Evolutionary conservation across 2,329 filamentous ascomycete genomes (phyloP).

Genomic region (Didymella arachidicola): DNA sequence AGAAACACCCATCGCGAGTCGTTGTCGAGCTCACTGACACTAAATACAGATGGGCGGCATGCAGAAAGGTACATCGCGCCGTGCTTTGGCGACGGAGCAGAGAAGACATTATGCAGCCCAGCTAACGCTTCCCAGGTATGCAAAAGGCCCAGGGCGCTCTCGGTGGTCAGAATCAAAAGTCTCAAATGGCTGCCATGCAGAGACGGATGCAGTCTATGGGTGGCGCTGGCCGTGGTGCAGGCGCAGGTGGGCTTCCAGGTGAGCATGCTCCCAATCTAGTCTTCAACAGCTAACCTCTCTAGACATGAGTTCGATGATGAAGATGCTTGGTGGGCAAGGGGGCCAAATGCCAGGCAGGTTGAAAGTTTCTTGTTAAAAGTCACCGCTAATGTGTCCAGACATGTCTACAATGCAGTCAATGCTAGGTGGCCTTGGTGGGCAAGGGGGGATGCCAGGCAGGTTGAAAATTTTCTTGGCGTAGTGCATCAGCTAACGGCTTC

Average conservation of each 20-base stretch:
- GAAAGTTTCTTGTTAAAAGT: too few relatives aligned
- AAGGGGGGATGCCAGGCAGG: slow-evolving; percentile 66
- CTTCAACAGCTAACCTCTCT: too few relatives aligned
- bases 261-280: too few relatives aligned
- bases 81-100: too few relatives aligned
- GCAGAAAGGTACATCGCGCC: slow-evolving; percentile 67
- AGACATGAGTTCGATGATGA: slow-evolving; percentile 85
- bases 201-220: slow-evolving; percentile 94
- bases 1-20: not conserved
- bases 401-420: slow-evolving; percentile 57
- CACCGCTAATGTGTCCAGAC: too few relatives aligned
- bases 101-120: too few relatives aligned
- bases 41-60: slow-evolving; percentile 78
- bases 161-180: slow-evolving; percentile 87
- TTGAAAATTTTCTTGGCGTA: slow-evolving; percentile 24
- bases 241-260: slow-evolving; percentile 62
- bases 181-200: slow-evolving; percentile 97
- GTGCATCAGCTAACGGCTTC: not conserved
- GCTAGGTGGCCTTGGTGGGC: slow-evolving; percentile 64
- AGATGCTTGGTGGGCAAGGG: slow-evolving; percentile 78
- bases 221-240: slow-evolving; percentile 68
- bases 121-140: slow-evolving; percentile 60
- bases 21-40: not conserved
- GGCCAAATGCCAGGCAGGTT: slow-evolving; percentile 63
- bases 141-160: slow-evolving; percentile 90